A percentile compares a stretch with the other conserved stretches of the same genome.
These are phyloP conservation scores for Alternaria brassicicola DNA, from an alignment of 2,329 filamentous ascomycete species.

Conservation along the genomic window DNA sequence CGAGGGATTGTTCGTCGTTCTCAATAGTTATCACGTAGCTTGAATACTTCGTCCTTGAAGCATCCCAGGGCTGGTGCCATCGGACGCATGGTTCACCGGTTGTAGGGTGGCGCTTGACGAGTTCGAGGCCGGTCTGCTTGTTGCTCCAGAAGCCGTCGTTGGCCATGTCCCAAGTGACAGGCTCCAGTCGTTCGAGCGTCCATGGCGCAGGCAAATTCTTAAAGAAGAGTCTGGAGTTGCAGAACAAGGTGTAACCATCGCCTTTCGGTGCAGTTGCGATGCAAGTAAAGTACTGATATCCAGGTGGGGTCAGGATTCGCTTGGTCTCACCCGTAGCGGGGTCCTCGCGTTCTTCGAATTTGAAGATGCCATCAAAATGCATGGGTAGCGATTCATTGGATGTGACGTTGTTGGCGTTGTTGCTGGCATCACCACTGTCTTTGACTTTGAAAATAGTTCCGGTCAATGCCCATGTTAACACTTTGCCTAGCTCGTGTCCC, in stretches of 20 bases:
- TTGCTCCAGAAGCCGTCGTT: too few species aligned
- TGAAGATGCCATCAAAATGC: constrained; percentile 65
- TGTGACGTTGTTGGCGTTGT: constrained; percentile 60
- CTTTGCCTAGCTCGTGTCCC: constrained; percentile 56
- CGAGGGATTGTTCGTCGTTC: constrained; percentile 41
- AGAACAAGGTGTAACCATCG: constrained; percentile 62
- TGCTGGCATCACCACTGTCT: constrained; percentile 58
- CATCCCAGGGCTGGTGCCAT: constrained; percentile 63
- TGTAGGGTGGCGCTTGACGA: constrained; percentile 55
- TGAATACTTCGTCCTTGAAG: constrained; percentile 58
- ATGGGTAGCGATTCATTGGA: constrained; percentile 61
- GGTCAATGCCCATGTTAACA: constrained; percentile 60
- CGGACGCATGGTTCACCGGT: constrained; percentile 58
- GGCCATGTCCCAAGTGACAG: constrained; percentile 58
- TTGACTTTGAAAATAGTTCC: constrained; percentile 67
- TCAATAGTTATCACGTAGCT: constrained; percentile 55
- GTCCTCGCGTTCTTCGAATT: constrained; percentile 50
- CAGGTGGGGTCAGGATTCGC: constrained; percentile 28
- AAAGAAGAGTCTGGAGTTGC: constrained; percentile 59
- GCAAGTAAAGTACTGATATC: constrained; percentile 61
- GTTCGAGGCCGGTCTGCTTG: too few species aligned
- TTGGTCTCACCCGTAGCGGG: constrained; percentile 20
- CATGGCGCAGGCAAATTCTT: constrained; percentile 52
- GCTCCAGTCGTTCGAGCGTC: constrained; percentile 45
- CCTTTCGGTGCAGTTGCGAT: constrained; percentile 56